phyloP scores from a whole-genome alignment of 352 stramenopile species.

The Globisporangium apiculatum region DNA sequence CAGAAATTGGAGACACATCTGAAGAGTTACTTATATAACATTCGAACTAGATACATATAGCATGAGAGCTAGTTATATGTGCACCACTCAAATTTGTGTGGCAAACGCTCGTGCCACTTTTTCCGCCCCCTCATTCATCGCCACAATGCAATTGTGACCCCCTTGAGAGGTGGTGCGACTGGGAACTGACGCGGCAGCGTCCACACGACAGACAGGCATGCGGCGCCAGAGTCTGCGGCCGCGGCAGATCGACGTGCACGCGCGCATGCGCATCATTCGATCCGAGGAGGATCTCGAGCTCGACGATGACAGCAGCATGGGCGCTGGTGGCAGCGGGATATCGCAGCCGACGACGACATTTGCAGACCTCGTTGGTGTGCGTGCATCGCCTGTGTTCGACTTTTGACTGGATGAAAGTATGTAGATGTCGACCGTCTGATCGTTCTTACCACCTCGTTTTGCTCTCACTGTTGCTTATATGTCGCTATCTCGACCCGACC shows the following conservation, averaged over 20 bases:
- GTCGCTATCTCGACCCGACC: no score
- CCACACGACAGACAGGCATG: conserved; percentile 20
- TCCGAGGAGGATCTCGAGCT: conserved; percentile 71
- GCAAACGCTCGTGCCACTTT: no score
- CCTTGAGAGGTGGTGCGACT: background rate
- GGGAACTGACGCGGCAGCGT: background rate
- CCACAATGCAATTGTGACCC: background rate
- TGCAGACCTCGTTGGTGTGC: conserved; percentile 66
- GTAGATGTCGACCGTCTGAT: background rate
- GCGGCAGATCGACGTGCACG: conserved; percentile 85
- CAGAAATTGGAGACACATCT: no score
- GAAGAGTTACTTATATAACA: no score
- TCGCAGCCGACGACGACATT: conserved; percentile 42
- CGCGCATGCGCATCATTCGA: conserved; percentile 79
- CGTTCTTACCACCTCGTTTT: background rate
- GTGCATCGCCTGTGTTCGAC: background rate
- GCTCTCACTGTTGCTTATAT: background rate
- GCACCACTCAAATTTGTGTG: no score
- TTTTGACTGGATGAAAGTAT: background rate
- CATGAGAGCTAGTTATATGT: no score
- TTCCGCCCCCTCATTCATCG: no score
- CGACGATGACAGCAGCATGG: conserved; percentile 40
- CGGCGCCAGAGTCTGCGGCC: conserved; percentile 78
- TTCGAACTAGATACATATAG: no score
- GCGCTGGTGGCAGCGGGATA: conserved; percentile 11